Evolutionary conservation across 805 yeast genomes (phyloP).

Genomic region (Saccharomycopsis capsularis): DNA sequence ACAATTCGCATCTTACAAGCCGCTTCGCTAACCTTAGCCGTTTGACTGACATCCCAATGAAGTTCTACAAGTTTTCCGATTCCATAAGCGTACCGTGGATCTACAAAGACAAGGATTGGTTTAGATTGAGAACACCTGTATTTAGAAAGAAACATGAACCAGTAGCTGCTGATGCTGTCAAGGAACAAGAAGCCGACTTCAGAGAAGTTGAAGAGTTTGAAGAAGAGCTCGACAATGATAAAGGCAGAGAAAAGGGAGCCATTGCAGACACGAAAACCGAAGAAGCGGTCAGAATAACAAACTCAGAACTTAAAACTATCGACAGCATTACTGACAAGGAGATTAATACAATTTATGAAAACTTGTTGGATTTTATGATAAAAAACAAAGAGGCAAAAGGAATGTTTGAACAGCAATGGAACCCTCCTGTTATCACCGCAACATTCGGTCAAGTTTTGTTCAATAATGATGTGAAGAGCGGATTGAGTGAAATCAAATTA

Average conservation of each 20-base stretch:
- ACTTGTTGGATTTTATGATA: not conserved
- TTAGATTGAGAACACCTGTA: slow-evolving; percentile 8
- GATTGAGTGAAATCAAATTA: not conserved
- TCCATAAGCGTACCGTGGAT: slow-evolving; percentile 14
- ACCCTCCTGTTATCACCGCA: slow-evolving; percentile 31
- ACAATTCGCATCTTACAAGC: slow-evolving; percentile 27
- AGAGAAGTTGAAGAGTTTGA: not conserved
- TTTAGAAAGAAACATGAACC: not conserved
- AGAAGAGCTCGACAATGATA: too few species aligned
- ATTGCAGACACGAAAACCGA: not conserved
- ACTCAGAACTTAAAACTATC: not conserved
- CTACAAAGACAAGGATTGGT: slow-evolving; percentile 14
- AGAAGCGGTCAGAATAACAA: too few species aligned
- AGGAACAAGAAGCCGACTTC: not conserved
- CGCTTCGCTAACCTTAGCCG: slow-evolving; percentile 22
- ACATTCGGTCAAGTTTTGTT: slow-evolving; percentile 37
- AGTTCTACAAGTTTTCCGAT: slow-evolving; percentile 7
- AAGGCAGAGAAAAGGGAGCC: too few species aligned
- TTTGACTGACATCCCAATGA: slow-evolving; percentile 1
- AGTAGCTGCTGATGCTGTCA: not conserved
- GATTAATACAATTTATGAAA: slow-evolving; percentile 2
- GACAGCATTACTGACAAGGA: not conserved
- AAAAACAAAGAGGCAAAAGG: slow-evolving; percentile 1
- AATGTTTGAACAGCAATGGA: slow-evolving; percentile 23
- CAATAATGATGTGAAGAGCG: slow-evolving; percentile 15